Conservation (phyloP, 2,329 filamentous ascomycete genomes). For the Trichophyton verrucosum region DNA sequence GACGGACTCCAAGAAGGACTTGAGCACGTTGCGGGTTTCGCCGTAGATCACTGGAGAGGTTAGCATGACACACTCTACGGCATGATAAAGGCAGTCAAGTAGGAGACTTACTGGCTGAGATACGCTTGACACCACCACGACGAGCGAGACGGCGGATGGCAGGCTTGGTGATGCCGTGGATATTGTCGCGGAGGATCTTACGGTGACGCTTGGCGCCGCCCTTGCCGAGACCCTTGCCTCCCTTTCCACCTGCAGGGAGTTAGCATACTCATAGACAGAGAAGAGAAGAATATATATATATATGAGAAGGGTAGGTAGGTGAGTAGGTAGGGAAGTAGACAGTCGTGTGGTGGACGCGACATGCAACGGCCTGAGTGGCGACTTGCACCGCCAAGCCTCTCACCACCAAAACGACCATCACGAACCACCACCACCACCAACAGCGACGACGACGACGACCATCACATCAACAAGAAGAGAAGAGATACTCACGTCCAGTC, state of each 20-base stretch:
- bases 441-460: not conserved
- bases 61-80: not conserved
- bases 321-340: not conserved
- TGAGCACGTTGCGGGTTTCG: constrained; percentile 69
- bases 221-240: constrained; percentile 96
- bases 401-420: not conserved
- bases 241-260: constrained; percentile 90
- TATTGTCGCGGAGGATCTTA: constrained; percentile 99
- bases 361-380: not conserved
- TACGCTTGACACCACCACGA: constrained; percentile 99
- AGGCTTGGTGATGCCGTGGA: constrained; percentile 98
- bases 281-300: not conserved
- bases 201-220: constrained; percentile 97
- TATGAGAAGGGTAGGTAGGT: not conserved
- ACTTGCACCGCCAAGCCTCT: not conserved
- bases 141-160: constrained; percentile 96
- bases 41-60: constrained; percentile 59
- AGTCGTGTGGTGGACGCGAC: not conserved
- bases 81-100: not conserved
- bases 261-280: constrained; percentile 46
- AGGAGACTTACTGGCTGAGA: constrained; percentile 66
- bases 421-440: not conserved
- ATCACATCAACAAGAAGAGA: not conserved
- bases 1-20: constrained; percentile 73
- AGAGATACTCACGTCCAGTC: not conserved